These are phyloP conservation scores for Xanthoconium separans DNA, from an alignment of 1,284 basidiomycete species.

Conservation along the genomic window DNA sequence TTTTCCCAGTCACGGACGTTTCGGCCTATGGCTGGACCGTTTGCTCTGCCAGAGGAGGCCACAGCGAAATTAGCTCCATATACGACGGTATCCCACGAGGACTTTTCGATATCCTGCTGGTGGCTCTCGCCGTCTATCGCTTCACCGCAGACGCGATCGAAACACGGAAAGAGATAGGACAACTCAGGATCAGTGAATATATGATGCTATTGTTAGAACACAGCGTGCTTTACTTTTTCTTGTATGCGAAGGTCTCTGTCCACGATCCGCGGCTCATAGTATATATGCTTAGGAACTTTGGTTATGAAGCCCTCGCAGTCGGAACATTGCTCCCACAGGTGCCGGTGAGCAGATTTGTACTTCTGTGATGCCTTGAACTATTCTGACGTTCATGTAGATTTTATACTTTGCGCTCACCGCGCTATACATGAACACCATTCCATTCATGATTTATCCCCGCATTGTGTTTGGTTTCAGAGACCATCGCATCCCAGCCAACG, in stretches of 20 bases:
- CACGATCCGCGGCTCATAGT: not conserved
- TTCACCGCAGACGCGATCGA: conserved; percentile 6
- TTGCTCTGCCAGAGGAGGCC: not conserved
- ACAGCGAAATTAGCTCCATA: not conserved
- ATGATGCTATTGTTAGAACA: conserved; percentile 9
- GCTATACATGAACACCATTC: not conserved
- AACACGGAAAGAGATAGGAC: conserved; percentile 1
- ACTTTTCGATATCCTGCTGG: conserved; percentile 8
- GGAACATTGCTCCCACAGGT: not conserved
- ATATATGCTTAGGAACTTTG: conserved; percentile 3
- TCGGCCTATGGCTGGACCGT: not conserved
- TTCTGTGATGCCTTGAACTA: not conserved
- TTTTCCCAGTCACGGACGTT: not conserved
- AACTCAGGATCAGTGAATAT: conserved; percentile 5
- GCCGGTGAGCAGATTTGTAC: not conserved
- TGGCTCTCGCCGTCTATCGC: conserved; percentile 7
- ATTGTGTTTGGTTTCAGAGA: conserved; percentile 5
- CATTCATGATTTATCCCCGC: conserved; percentile 9
- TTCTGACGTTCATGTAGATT: not conserved
- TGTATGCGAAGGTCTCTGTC: not conserved
- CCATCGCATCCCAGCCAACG: not conserved
- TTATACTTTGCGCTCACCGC: not conserved
- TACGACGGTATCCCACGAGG: conserved; percentile 2
- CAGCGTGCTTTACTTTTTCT: conserved; percentile 12
- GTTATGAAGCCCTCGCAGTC: not conserved